phyloP scores from a whole-genome alignment of 306 rosid genomes.

The Heteromeles arbutifolia region DNA sequence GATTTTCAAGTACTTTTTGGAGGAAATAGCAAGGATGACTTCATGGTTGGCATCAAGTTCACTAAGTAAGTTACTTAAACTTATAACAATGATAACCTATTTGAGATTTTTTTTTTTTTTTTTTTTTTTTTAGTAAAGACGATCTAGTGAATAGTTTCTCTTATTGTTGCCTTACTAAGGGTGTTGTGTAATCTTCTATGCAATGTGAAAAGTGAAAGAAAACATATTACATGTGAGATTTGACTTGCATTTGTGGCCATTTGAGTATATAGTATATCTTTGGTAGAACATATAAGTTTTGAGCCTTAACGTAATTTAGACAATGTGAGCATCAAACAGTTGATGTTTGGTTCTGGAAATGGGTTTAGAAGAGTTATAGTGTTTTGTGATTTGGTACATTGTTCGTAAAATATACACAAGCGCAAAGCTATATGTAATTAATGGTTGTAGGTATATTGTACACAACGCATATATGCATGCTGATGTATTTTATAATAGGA shows the following conservation, averaged over 20 bases:
- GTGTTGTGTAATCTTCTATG: not conserved
- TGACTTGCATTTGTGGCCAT: not conserved
- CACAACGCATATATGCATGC: too few species aligned
- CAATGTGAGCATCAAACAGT: not conserved
- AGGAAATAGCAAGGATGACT: constrained; percentile 72
- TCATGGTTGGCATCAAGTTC: constrained; percentile 91
- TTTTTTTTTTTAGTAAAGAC: not conserved
- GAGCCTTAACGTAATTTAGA: not conserved
- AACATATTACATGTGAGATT: not conserved
- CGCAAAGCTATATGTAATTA: too few species aligned
- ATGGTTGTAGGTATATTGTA: too few species aligned
- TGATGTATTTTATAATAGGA: too few species aligned
- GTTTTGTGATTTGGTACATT: too few species aligned
- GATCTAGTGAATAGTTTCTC: not conserved
- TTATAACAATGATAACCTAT: not conserved
- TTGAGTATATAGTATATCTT: not conserved
- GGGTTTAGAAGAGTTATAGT: not conserved
- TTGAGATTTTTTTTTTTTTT: not conserved
- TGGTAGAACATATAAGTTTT: not conserved
- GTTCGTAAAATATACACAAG: too few species aligned
- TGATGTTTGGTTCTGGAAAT: not conserved
- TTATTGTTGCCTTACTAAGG: not conserved
- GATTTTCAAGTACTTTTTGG: constrained; percentile 76
- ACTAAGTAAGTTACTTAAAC: constrained; percentile 46
- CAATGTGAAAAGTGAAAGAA: not conserved